Evolutionary conservation across 768 basidiomycete species (phyloP), one percentile per base, ranked within the genome.

Genomic region (Naganishia vishniacii): DNA sequence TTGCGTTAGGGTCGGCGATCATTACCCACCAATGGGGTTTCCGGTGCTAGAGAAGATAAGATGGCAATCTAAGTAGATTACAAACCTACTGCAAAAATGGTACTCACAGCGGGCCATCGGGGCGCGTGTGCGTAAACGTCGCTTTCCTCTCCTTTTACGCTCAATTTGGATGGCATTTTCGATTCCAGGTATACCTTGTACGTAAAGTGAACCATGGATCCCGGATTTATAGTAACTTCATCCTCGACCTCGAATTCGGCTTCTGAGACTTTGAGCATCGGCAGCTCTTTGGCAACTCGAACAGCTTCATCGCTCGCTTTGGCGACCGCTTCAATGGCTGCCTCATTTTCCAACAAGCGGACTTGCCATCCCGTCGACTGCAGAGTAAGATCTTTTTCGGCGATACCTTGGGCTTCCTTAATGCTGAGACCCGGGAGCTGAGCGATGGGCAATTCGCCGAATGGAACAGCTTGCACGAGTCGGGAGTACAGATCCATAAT

Each of bases 21-120:
- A 94, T 82, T 59, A 94, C 80, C 88, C 91, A 93, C 90, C 91
- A 98, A 25, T 84, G 82, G 0, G 93, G 88, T 77, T 89, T 93
- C 65, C 91, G 90, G 61, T 86, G 82, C 89, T 93, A 70, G 13
- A 29, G n/a, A n/a, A n/a, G n/a, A n/a, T n/a, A n/a, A n/a, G n/a
- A n/a, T n/a, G n/a, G n/a, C n/a, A n/a, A n/a, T n/a, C n/a, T n/a
- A n/a, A n/a, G n/a, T n/a, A n/a, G n/a, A n/a, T n/a, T n/a, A n/a
- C n/a, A n/a, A n/a, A n/a, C n/a, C n/a, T n/a, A n/a, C n/a, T n/a
- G n/a, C n/a, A 18, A 18, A 6, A 6, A 32, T 25, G 15, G 23
- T 42, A 80, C 87, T 46, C 70, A 93, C 91, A 65, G 82, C 84
- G 62, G 94, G 91, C 91, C 91, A 98, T 72, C 84, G 82, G 4